A percentile compares a stretch with the other conserved stretches of the same genome.
Conservation (phyloP, 2,329 filamentous ascomycete genomes). For the Verticillium zaregamsianum region DNA sequence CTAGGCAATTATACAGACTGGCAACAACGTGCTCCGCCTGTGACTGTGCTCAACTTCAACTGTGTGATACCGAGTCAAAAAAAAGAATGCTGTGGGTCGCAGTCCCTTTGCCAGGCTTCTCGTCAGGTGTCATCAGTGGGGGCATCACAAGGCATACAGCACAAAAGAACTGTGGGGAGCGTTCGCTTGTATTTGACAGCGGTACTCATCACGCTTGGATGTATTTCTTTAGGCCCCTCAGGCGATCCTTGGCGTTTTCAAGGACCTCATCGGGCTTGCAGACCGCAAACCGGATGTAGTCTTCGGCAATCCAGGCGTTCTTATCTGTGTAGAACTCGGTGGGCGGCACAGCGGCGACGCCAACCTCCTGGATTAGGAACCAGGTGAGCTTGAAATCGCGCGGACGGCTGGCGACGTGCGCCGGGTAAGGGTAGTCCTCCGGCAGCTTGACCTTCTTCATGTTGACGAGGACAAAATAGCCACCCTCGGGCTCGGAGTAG, state of each 20-base stretch:
- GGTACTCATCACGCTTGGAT: constrained; percentile 31
- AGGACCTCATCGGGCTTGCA: constrained; percentile 90
- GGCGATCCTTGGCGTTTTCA: constrained; percentile 70
- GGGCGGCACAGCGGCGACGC: constrained; percentile 91
- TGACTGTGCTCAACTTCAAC: no score
- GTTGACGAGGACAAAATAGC: constrained; percentile 96
- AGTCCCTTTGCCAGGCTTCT: no score
- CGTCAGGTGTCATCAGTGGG: neutral
- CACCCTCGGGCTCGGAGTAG: constrained; percentile 90
- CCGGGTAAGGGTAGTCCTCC: constrained; percentile 79
- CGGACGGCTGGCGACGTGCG: constrained; percentile 79
- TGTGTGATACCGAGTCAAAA: neutral
- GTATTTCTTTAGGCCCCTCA: constrained; percentile 70
- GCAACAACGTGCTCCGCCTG: neutral
- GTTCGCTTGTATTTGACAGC: neutral
- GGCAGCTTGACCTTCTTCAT: constrained; percentile 84
- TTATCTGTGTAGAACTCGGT: constrained; percentile 92
- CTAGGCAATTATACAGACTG: neutral
- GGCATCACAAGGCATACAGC: neutral
- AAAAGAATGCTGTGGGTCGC: no score
- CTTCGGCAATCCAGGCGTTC: constrained; percentile 81
- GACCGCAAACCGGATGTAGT: constrained; percentile 92
- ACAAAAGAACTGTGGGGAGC: neutral
- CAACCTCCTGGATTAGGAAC: constrained; percentile 96
- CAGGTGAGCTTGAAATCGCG: constrained; percentile 92